Evolutionary conservation across 768 basidiomycete species (phyloP).

Genomic region (Galerina sulciceps): DNA sequence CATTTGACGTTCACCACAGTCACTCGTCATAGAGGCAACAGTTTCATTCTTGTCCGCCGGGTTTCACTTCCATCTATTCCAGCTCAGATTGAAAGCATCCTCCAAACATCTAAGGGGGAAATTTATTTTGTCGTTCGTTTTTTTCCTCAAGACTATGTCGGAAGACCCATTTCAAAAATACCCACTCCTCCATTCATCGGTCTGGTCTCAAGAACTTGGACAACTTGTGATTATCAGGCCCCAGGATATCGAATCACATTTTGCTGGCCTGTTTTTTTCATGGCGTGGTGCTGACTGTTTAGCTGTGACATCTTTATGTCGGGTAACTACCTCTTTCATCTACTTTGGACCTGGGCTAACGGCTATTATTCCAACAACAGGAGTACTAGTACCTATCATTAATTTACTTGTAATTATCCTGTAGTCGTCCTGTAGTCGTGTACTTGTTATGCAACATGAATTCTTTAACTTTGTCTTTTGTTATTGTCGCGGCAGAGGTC

Average conservation of each 20-base stretch:
- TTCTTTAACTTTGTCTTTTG: too few species aligned
- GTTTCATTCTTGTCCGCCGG: background rate
- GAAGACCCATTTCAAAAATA: background rate
- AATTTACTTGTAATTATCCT: too few species aligned
- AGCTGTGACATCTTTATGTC: background rate
- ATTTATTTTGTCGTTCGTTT: background rate
- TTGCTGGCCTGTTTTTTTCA: background rate
- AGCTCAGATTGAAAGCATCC: conserved; percentile 4
- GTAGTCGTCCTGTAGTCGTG: too few species aligned
- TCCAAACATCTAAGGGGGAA: background rate
- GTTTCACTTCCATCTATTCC: background rate
- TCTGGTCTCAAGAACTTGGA: background rate
- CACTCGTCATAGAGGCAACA: background rate
- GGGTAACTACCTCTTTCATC: background rate
- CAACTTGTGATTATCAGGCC: background rate
- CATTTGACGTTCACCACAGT: too few species aligned
- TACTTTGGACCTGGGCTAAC: too few species aligned
- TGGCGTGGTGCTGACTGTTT: background rate
- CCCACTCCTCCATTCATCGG: background rate
- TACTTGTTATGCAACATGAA: too few species aligned
- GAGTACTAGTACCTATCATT: too few species aligned
- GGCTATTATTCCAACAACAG: too few species aligned
- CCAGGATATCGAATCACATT: background rate
- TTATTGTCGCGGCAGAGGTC: too few species aligned
- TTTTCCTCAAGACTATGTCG: background rate